Percentiles rank a stretch among this genome's conserved stretches.
phyloP scores from a whole-genome alignment of 495 filamentous ascomycete species.

The Podospora pseudocomata region DNA sequence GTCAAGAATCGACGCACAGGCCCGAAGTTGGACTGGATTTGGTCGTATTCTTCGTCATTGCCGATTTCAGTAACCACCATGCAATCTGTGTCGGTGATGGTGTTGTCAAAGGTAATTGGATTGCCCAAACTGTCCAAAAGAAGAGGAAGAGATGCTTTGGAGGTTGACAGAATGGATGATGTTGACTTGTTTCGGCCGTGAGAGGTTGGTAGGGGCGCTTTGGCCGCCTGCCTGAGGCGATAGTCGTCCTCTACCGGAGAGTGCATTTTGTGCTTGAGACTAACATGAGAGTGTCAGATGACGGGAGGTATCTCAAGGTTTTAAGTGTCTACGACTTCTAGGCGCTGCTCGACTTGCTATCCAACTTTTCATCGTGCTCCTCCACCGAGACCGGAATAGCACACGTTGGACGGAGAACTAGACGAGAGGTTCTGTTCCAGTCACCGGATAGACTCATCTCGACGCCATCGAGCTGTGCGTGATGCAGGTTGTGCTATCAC shows the following conservation, averaged over 20 bases:
- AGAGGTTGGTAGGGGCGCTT: background rate
- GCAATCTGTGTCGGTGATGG: conserved; percentile 9
- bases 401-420: too few relatives aligned
- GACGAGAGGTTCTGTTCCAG: too few relatives aligned
- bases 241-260: background rate
- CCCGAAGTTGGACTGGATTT: background rate
- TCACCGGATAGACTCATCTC: too few relatives aligned
- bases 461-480: too few relatives aligned
- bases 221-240: background rate
- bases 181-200: background rate
- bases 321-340: too few relatives aligned
- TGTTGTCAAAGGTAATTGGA: conserved; percentile 2
- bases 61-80: background rate
- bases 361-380: too few relatives aligned
- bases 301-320: too few relatives aligned
- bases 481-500: too few relatives aligned
- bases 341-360: too few relatives aligned
- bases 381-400: too few relatives aligned
- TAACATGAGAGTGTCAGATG: background rate
- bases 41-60: background rate
- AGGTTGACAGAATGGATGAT: background rate
- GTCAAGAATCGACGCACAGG: background rate
- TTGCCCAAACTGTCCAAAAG: background rate
- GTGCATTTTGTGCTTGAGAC: background rate
- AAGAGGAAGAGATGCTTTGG: background rate